Evolutionary conservation across 768 basidiomycete genomes (phyloP).

Genomic region (Kwoniella botswanensis): DNA sequence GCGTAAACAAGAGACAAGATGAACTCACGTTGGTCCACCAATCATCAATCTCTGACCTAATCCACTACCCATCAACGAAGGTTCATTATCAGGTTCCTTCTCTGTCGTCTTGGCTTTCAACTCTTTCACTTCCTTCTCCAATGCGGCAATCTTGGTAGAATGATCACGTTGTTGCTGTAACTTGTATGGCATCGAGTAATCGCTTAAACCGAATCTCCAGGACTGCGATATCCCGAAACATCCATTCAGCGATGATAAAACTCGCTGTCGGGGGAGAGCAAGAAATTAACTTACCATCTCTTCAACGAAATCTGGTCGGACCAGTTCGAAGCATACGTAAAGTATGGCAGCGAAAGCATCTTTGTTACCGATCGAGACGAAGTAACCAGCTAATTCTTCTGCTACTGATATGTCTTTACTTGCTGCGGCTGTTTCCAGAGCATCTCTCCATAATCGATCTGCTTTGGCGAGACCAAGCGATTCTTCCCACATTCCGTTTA

Average conservation of each 20-base stretch:
- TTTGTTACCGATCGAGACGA: slow-evolving; percentile 97
- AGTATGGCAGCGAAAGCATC: slow-evolving; percentile 93
- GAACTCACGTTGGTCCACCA: slow-evolving; percentile 52
- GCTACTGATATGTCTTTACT: slow-evolving; percentile 85
- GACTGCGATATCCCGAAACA: slow-evolving; percentile 60
- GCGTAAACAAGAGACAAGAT: neutral
- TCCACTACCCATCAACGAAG: slow-evolving; percentile 87
- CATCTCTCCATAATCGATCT: slow-evolving; percentile 96
- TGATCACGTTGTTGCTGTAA: slow-evolving; percentile 78
- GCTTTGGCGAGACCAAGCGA: slow-evolving; percentile 93
- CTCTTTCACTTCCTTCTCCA: slow-evolving; percentile 90
- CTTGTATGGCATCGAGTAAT: slow-evolving; percentile 97
- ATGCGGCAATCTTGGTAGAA: slow-evolving; percentile 67
- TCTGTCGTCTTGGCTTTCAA: slow-evolving; percentile 80
- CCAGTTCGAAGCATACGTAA: slow-evolving; percentile 92
- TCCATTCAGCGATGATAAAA: no score
- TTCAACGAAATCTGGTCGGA: slow-evolving; percentile 88
- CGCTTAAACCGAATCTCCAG: slow-evolving; percentile 94
- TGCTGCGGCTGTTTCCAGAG: slow-evolving; percentile 87
- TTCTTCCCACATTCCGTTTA: slow-evolving; percentile 95
- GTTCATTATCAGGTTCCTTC: slow-evolving; percentile 74
- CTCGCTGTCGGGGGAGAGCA: no score
- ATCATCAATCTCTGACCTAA: slow-evolving; percentile 56
- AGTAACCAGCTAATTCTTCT: slow-evolving; percentile 93
- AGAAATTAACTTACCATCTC: no score